Evolutionary conservation across 202 grass and related monocot genomes (phyloP).

Genomic region (Bolboschoenoplectus hybrid): DNA sequence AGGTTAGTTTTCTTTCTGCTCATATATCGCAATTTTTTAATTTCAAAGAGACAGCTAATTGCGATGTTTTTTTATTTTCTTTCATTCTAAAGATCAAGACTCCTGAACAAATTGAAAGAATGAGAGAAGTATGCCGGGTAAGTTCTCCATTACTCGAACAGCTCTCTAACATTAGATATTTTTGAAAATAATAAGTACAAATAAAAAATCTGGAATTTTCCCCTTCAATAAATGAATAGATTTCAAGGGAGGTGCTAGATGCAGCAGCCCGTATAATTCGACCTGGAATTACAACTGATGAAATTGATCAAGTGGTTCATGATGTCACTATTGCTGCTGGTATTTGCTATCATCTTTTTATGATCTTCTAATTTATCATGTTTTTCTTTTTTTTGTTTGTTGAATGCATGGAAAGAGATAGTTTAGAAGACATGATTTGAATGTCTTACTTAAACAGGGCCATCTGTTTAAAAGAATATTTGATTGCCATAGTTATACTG

Average conservation of each 20-base stretch:
- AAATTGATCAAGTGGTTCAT: slow-evolving; percentile 99
- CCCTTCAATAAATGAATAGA: slow-evolving; percentile 48
- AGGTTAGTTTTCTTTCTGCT: slow-evolving; percentile 54
- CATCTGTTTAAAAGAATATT: not conserved
- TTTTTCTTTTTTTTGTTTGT: slow-evolving; percentile 6
- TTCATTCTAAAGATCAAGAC: slow-evolving; percentile 78
- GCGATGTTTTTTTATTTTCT: slow-evolving; percentile 43
- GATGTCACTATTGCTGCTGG: slow-evolving; percentile 87
- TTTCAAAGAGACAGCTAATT: slow-evolving; percentile 12
- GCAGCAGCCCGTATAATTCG: slow-evolving; percentile 80
- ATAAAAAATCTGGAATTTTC: slow-evolving; percentile 43
- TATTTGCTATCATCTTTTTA: slow-evolving; percentile 38
- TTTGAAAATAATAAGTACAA: slow-evolving; percentile 33
- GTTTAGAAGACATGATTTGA: not conserved
- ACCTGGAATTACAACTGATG: slow-evolving; percentile 96
- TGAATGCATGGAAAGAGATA: slow-evolving; percentile 22
- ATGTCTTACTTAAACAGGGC: not conserved
- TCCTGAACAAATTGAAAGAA: slow-evolving; percentile 84
- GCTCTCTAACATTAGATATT: not conserved
- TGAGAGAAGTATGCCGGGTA: slow-evolving; percentile 98
- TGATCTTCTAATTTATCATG: not conserved
- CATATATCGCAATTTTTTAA: slow-evolving; percentile 15
- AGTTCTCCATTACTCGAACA: slow-evolving; percentile 42
- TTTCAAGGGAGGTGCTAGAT: slow-evolving; percentile 96
- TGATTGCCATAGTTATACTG: slow-evolving; percentile 1